Percentiles rank a stretch among this genome's conserved stretches.
These are phyloP conservation scores for Musa beccarii DNA, from an alignment of 176 grass and related monocot genomes.

Conservation along the genomic window DNA sequence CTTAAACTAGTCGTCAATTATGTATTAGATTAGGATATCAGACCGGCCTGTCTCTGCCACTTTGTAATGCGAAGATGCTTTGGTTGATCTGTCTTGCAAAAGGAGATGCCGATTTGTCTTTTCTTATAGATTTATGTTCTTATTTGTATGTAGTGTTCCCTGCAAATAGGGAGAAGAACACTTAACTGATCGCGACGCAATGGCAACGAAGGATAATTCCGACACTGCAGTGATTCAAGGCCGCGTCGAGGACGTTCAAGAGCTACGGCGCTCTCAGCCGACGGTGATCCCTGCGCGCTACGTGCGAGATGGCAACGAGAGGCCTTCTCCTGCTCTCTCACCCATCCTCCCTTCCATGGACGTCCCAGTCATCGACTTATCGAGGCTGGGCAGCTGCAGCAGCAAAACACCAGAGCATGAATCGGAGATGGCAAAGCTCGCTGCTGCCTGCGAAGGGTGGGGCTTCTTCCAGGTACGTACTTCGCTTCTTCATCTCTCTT, in stretches of 20 bases:
- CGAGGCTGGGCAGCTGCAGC: slow-evolving; percentile 20
- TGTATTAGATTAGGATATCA: too few relatives aligned
- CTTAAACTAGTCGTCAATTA: too few relatives aligned
- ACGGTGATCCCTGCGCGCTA: slow-evolving; percentile 49
- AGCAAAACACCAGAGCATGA: background rate
- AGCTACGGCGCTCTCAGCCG: slow-evolving; percentile 36
- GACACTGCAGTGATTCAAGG: background rate
- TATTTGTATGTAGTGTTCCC: too few relatives aligned
- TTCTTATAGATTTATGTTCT: too few relatives aligned
- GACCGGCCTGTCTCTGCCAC: too few relatives aligned
- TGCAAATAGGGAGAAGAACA: too few relatives aligned
- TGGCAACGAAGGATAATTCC: too few relatives aligned
- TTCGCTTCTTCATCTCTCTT: background rate
- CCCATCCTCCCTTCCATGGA: slow-evolving; percentile 2
- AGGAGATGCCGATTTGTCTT: too few relatives aligned
- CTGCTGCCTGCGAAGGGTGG: slow-evolving; percentile 62
- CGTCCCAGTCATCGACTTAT: slow-evolving; percentile 62
- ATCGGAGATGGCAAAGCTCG: slow-evolving; percentile 37
- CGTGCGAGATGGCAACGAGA: slow-evolving; percentile 40
- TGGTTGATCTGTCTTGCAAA: too few relatives aligned
- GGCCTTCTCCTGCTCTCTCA: slow-evolving; percentile 19
- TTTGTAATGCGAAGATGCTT: too few relatives aligned
- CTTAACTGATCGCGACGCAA: too few relatives aligned
- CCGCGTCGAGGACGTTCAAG: slow-evolving; percentile 58
- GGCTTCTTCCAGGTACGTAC: slow-evolving; percentile 67